Base-by-base conservation (phyloP, 495 filamentous ascomycete species). In the Paragyromitra xinjiangensis region DNA sequence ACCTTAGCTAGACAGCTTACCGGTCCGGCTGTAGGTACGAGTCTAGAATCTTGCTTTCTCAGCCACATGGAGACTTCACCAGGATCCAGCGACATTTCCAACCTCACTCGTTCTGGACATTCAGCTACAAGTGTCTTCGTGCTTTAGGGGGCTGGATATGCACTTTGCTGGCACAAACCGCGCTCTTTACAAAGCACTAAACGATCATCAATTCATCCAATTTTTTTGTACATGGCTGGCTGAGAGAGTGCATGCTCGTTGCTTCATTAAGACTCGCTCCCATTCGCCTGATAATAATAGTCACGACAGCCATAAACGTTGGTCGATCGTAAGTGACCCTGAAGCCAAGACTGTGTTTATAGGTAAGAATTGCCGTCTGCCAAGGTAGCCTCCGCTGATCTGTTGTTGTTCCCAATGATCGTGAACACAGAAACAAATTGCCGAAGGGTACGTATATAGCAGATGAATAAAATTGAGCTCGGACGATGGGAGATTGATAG, bases 31-130 rank as follows among this genome's bases (percentile, higher is more conserved):
- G 26, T 58, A n/a, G 53, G 51, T 45, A 59, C 26, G 71, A 51
- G 64, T 42, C 71, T 74, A 69, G 64, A 69, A 61, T 74, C 12
- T 39, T 68, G 71, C 64, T 69, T 74, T 40, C 63, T 69, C 71
- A 74, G 34, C 69, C 34, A 39, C 70, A 26, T 39, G 12, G 16
- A 51, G 24, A 11, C 2, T 34, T 22, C 48, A 45, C 9, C 9
- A 26, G 26, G 45, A 12, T 12, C 29, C 42, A 58, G 22, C 22
- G 37, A 44, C 19, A 58, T 69, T 69, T 39, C 42, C 22, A 70
- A 70, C 55, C 67, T 62, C 67, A 48, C 3, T 34, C n/a, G 66
- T 55, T 69, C 42, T 64, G 61, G 39, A 24, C 61, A 14, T 26
- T 16, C 29, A 29, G 7, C 12, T 51, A 45, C 39, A 44, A 19